Conservation (phyloP, 2,329 filamentous ascomycete genomes). For the Graphilbum fragrans region DNA sequence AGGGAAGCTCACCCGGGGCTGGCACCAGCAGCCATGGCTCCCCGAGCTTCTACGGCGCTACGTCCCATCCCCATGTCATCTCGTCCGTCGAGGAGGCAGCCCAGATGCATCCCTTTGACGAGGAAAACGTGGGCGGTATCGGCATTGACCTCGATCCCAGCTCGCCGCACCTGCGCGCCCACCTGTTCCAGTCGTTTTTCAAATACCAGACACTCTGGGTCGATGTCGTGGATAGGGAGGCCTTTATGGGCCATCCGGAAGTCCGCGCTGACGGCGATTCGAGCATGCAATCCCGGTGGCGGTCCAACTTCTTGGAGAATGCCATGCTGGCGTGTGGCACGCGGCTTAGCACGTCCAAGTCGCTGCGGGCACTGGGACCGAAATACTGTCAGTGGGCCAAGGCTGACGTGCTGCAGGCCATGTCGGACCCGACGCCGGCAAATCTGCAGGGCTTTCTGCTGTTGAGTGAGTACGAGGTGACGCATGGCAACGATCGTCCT, state of each 20-base stretch:
- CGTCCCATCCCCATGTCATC: slow-evolving; percentile 3
- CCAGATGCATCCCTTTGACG: background rate
- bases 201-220: slow-evolving; percentile 6
- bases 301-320: slow-evolving; percentile 3
- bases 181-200: slow-evolving; percentile 4
- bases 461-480: slow-evolving; percentile 6
- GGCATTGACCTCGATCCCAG: slow-evolving; percentile 3
- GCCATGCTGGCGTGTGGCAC: slow-evolving; percentile 5
- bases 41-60: slow-evolving; percentile 4
- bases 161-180: slow-evolving; percentile 4
- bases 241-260: slow-evolving; percentile 1
- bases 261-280: background rate
- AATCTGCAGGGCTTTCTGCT: slow-evolving; percentile 4
- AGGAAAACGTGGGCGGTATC: background rate
- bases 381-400: slow-evolving; percentile 4
- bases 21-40: background rate
- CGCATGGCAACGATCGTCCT: slow-evolving; percentile 3
- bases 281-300: slow-evolving; percentile 2
- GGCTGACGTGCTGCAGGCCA: slow-evolving; percentile 1
- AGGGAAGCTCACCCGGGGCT: background rate
- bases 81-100: background rate
- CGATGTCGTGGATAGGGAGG: slow-evolving; percentile 1
- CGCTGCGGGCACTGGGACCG: slow-evolving; percentile 1
- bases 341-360: slow-evolving; percentile 3
- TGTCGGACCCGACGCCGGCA: slow-evolving; percentile 4